phyloP scores from a whole-genome alignment of 768 basidiomycete genomes.

The Neoboletus brunneissimus region DNA sequence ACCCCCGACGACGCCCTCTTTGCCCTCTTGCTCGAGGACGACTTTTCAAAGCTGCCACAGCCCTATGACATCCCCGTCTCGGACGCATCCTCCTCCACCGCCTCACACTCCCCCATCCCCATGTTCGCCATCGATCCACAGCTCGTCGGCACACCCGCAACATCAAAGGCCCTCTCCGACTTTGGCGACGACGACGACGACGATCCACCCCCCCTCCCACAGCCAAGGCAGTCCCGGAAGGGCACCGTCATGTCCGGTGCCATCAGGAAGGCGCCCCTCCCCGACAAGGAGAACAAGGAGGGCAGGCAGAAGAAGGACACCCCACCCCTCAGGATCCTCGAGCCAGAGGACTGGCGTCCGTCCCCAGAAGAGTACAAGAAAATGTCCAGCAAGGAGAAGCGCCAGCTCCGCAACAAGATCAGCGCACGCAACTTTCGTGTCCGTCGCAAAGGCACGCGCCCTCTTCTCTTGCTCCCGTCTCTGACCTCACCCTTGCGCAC shows the following conservation, averaged over 20 bases:
- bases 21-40: slow-evolving; percentile 46
- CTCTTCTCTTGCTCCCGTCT: background rate
- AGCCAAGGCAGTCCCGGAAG: slow-evolving; percentile 53
- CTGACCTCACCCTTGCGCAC: background rate
- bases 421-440: slow-evolving; percentile 94
- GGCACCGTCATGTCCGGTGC: slow-evolving; percentile 75
- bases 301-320: slow-evolving; percentile 30
- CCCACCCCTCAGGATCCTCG: slow-evolving; percentile 20
- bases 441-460: slow-evolving; percentile 73
- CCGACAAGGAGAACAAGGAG: slow-evolving; percentile 35
- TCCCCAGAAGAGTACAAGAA: slow-evolving; percentile 93
- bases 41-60: slow-evolving; percentile 32
- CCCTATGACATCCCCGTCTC: slow-evolving; percentile 23
- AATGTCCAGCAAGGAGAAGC: slow-evolving; percentile 93
- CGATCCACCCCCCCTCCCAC: slow-evolving; percentile 25
- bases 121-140: slow-evolving; percentile 68
- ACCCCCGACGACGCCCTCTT: slow-evolving; percentile 36
- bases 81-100: slow-evolving; percentile 21
- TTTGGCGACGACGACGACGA: slow-evolving; percentile 40
- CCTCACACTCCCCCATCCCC: slow-evolving; percentile 30
- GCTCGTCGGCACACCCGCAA: slow-evolving; percentile 64
- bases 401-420: slow-evolving; percentile 96
- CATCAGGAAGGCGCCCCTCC: slow-evolving; percentile 55
- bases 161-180: slow-evolving; percentile 41
- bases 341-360: slow-evolving; percentile 78